phyloP scores from a whole-genome alignment of 2,329 filamentous ascomycete species.

The Ceratocystis alfenasii region DNA sequence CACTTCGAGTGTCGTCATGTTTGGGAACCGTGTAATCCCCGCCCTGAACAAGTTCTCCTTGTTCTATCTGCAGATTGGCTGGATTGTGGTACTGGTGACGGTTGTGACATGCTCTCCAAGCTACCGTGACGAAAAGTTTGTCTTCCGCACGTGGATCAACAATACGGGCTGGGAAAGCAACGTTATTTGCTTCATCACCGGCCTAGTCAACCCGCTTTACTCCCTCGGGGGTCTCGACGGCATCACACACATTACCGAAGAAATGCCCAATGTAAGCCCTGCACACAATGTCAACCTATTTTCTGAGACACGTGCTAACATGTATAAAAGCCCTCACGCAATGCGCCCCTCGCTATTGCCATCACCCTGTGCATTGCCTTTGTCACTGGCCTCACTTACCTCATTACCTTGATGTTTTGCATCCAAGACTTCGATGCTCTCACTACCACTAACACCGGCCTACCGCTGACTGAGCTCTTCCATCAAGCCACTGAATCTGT shows the following conservation, averaged over 20 bases:
- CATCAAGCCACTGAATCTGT: constrained; percentile 33
- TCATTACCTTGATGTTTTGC: constrained; percentile 41
- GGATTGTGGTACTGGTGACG: constrained; percentile 37
- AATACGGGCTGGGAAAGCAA: constrained; percentile 42
- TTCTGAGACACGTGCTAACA: neutral
- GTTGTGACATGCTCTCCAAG: constrained; percentile 37
- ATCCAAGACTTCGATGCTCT: constrained; percentile 38
- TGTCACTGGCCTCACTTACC: constrained; percentile 37
- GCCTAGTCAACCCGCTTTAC: constrained; percentile 38
- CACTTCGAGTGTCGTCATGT: constrained; percentile 36
- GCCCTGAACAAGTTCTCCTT: constrained; percentile 35
- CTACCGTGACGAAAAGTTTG: constrained; percentile 37
- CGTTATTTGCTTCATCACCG: constrained; percentile 39
- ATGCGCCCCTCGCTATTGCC: constrained; percentile 31
- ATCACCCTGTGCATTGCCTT: constrained; percentile 41
- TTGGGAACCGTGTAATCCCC: constrained; percentile 36
- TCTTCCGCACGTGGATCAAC: constrained; percentile 42
- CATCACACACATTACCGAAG: constrained; percentile 40
- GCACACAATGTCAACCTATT: too few species aligned
- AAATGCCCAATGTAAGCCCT: constrained; percentile 36
- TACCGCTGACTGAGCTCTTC: constrained; percentile 36
- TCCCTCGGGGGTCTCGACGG: constrained; percentile 38
- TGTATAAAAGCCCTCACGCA: constrained; percentile 28
- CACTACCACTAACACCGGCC: constrained; percentile 32
- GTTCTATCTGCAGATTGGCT: constrained; percentile 37